Percentiles rank a stretch among this genome's conserved stretches.
phyloP scores from a whole-genome alignment of 169 alveolate genomes.

The Ophryocystis elektroscirrha region DNA sequence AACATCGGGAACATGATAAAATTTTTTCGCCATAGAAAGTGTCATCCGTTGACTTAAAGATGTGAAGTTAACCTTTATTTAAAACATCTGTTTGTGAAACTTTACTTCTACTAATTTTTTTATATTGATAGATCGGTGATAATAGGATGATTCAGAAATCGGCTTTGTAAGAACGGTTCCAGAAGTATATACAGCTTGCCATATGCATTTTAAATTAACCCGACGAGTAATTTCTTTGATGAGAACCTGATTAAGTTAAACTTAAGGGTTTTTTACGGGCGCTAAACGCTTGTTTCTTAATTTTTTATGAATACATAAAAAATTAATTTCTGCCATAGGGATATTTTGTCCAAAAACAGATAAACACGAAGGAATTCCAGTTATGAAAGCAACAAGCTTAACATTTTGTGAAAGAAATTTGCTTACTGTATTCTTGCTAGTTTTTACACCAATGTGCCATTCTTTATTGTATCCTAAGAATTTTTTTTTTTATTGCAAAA shows the following conservation, averaged over 20 bases:
- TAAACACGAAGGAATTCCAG: conserved; percentile 73
- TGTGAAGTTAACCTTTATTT: too few relatives aligned
- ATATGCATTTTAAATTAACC: conserved; percentile 63
- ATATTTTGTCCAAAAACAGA: conserved; percentile 37
- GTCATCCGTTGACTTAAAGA: too few relatives aligned
- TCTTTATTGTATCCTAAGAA: conserved; percentile 17
- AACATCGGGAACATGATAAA: too few relatives aligned
- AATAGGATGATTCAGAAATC: conserved; percentile 57
- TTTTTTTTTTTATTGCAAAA: too few relatives aligned
- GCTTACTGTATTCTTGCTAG: too few relatives aligned
- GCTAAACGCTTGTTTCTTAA: conserved; percentile 80
- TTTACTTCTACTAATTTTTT: conserved; percentile 39
- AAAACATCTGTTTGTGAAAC: too few relatives aligned
- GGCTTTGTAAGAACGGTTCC: conserved; percentile 85
- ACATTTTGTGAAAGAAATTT: too few relatives aligned
- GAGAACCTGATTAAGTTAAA: conserved; percentile 45
- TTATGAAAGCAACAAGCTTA: conserved; percentile 69
- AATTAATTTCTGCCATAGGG: conserved; percentile 78
- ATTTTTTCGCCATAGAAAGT: too few relatives aligned
- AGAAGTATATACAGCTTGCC: conserved; percentile 89
- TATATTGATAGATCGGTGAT: conserved; percentile 48
- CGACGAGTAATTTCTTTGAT: conserved; percentile 91
- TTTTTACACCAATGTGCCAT: conserved; percentile 8
- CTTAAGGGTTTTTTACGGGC: conserved; percentile 25
- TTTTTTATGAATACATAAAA: conserved; percentile 86